Evolutionary conservation across 73 alveolate species (phyloP).

Genomic region (Effrenium voratum): DNA sequence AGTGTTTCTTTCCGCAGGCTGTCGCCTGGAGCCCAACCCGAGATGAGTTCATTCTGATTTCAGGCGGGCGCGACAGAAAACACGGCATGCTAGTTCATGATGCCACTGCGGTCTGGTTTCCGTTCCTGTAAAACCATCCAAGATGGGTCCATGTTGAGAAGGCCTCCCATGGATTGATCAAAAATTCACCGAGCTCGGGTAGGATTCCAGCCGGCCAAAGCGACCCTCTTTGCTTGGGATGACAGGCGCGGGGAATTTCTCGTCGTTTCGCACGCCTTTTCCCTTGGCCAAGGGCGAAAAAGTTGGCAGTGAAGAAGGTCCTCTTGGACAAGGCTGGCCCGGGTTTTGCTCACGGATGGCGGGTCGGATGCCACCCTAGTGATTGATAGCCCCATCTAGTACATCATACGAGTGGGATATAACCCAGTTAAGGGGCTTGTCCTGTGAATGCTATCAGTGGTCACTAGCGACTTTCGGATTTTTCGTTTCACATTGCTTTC

Average conservation of each 20-base stretch:
- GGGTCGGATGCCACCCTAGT: too few species aligned
- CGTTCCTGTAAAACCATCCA: neutral
- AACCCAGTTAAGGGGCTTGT: too few species aligned
- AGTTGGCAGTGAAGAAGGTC: constrained; percentile 45
- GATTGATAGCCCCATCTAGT: too few species aligned
- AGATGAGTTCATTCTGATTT: constrained; percentile 95
- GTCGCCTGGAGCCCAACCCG: constrained; percentile 95
- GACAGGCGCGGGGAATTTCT: neutral
- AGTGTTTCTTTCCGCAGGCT: constrained; percentile 70
- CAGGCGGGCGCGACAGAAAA: constrained; percentile 94
- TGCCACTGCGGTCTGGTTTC: neutral
- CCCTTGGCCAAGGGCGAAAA: constrained; percentile 36
- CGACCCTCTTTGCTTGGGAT: constrained; percentile 67
- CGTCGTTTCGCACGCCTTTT: neutral
- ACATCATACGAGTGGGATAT: too few species aligned
- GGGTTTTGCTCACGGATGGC: too few species aligned
- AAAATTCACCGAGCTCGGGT: too few species aligned
- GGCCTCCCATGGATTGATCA: too few species aligned
- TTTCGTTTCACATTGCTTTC: too few species aligned
- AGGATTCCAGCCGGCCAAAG: constrained; percentile 82
- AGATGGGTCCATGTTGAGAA: too few species aligned
- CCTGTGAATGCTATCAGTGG: too few species aligned
- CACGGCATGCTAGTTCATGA: too few species aligned
- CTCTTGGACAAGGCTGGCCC: constrained; percentile 58
- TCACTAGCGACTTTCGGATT: too few species aligned